Conservation (phyloP, 228 moss, liverwort and hornwort species). For the Sphagnum fallax region DNA sequence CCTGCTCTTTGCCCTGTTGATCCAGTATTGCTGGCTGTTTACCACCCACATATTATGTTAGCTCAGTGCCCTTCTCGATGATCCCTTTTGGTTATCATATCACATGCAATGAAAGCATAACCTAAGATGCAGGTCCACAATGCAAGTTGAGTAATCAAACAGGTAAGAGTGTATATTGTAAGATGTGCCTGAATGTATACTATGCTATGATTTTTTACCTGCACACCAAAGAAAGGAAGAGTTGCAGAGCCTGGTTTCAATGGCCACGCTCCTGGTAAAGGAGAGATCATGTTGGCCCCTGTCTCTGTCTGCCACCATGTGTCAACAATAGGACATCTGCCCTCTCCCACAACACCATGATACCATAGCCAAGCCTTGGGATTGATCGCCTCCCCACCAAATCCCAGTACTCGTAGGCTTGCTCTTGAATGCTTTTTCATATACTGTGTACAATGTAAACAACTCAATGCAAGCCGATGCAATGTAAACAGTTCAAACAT, state of each 20-base stretch:
- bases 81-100: too few relatives aligned
- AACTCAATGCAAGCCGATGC: too few relatives aligned
- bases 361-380: constrained; percentile 43
- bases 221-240: constrained; percentile 42
- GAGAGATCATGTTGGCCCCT: constrained; percentile 33
- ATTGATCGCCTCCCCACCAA: constrained; percentile 39
- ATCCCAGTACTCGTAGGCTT: constrained; percentile 32
- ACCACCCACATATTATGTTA: background rate
- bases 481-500: too few relatives aligned
- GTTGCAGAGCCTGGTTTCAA: constrained; percentile 51
- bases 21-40: constrained; percentile 45
- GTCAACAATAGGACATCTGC: constrained; percentile 39
- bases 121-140: too few relatives aligned
- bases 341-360: constrained; percentile 29
- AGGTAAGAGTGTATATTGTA: too few relatives aligned
- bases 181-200: too few relatives aligned
- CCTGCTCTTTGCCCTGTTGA: constrained; percentile 42
- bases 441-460: constrained; percentile 6
- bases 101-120: too few relatives aligned
- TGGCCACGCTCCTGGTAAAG: constrained; percentile 41
- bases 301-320: constrained; percentile 59
- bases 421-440: constrained; percentile 24
- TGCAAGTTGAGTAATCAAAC: too few relatives aligned
- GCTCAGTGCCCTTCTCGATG: too few relatives aligned
- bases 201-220: constrained; percentile 15